Evolutionary conservation across 2,329 filamentous ascomycete species (phyloP), one percentile per base, ranked within the genome.

Genomic region (Dothideomycetes sp.): DNA sequence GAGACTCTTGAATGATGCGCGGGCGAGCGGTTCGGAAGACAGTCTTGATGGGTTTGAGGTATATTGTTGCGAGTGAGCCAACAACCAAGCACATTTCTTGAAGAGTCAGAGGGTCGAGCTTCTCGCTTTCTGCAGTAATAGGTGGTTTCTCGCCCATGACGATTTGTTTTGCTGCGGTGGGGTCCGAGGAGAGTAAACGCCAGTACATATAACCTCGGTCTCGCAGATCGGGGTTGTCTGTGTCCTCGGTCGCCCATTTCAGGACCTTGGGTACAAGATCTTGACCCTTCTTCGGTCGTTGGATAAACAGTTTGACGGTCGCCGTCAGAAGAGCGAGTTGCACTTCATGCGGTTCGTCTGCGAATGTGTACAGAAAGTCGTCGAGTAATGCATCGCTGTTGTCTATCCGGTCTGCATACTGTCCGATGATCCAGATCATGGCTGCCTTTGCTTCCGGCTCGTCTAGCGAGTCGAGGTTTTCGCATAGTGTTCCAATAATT

Each of bases 171-270:
- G 91, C 91, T 0, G 82, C 77, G 36, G 81, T 79, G 50, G 94
- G 89, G 58, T 95, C 88, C 0, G 87, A 93, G 2, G 87, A 94
- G 2, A 98, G 72, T 11, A 98, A 73, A 4, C 91, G 84, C 91
- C 91, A 98, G 69, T 98, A 98, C 88, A 98, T 96, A 68, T 95
- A 98, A 0, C 91, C 91, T 52, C 91, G 73, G 59, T 98, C 91
- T 47, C 91, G 80, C 19, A 98, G 75, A 61, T 98, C 91, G 0
- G 91, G 91, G 60, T 98, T 95, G 57, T 98, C 91, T n/a, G 89
- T 96, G 60, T 96, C 91, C 60, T 96, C 91, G 0, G 91, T 98
- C 4, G 91, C 93, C 89, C 91, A 96, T 62, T 96, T 96, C 37
- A 98, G 69, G 2, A 96, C 89, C 54, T 87, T 87, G 1, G 89